Evolutionary conservation across 345 rosid species (phyloP), one percentile per base, ranked within the genome.

Genomic region (Citrus hindsii): DNA sequence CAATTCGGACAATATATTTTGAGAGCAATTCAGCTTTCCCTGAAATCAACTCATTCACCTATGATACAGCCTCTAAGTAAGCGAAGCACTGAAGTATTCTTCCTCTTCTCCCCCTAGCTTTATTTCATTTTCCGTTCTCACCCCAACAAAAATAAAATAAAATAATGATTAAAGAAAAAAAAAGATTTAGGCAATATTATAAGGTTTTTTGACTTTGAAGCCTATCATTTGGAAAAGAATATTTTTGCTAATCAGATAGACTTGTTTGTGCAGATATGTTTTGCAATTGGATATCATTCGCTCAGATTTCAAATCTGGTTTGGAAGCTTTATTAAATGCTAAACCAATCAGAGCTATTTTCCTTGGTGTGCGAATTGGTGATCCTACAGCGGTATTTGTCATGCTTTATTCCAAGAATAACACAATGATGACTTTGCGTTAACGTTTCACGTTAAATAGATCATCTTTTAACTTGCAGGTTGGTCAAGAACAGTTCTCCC

Each of bases 401-500:
- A 37, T 59, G 18, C 69, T 80, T 32, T 76, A 64, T 28, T 63
- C 32, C 68, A 51, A 28, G 30, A 67, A 24, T 12, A 42, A 60
- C 32, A 13, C 28, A n/a, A 27, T 78, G 56, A 19, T 67, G 37
- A 27, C 40, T 56, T 51, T 19, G 40, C 40, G 55, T 30, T 42
- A 58, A 33, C 16, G 21, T 28, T 66, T 66, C 51, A 67, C 3
- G 14, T 82, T 51, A 13, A 5, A 32, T 30, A 19, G 13, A 25
- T 69, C 68, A 33, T 79, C 69, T 40, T 62, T 65, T 9, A 33
- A 65, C 12, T 69, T 62, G 76, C 85, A 96, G 98, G 97, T 92
- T 75, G 99, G 99, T 74, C 99, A 96, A 85, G 98, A 96, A 82
- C 99, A 91, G 77, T 96, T 96, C 82, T 96, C 98, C 61, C 99